Percentiles rank a stretch among this genome's conserved stretches.
phyloP scores from a whole-genome alignment of 2,329 filamentous ascomycete species.

The Ilyonectria mors-panacis region DNA sequence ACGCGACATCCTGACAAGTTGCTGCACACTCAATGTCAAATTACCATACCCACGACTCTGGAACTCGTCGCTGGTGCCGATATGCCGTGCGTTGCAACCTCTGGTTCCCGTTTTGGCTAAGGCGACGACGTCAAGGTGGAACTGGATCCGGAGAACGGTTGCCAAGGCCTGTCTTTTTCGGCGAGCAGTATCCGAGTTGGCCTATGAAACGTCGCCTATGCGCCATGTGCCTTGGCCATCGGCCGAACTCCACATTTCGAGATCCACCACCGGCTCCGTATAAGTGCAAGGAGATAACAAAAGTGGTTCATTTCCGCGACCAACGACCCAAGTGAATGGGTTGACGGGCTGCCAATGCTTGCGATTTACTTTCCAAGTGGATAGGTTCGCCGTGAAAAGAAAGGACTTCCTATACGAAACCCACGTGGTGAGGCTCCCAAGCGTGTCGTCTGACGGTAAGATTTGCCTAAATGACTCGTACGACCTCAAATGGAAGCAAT shows the following conservation, averaged over 20 bases:
- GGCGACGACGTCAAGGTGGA: constrained; percentile 9
- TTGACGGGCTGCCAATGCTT: background rate
- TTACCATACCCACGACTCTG: background rate
- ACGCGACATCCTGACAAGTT: constrained; percentile 9
- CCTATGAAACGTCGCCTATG: constrained; percentile 8
- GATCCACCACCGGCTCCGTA: constrained; percentile 14
- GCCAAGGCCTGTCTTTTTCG: background rate
- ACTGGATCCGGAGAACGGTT: background rate
- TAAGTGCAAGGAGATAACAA: constrained; percentile 8
- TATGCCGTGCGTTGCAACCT: constrained; percentile 14
- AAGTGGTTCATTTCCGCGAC: background rate
- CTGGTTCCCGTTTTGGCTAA: constrained; percentile 1
- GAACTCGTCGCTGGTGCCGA: constrained; percentile 15
- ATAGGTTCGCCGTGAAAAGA: background rate
- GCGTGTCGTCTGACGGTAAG: too few species aligned
- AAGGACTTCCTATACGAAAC: background rate
- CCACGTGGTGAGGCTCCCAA: background rate
- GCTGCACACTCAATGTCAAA: background rate
- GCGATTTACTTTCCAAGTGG: background rate
- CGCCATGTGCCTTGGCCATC: constrained; percentile 7
- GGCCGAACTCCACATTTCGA: constrained; percentile 3
- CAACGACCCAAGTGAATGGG: background rate
- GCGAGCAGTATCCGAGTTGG: constrained; percentile 17
- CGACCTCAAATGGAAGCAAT: too few species aligned
- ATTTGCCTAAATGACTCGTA: too few species aligned